Evolutionary conservation across 169 alveolate species (phyloP).

Genomic region (Plasmodium inui): DNA sequence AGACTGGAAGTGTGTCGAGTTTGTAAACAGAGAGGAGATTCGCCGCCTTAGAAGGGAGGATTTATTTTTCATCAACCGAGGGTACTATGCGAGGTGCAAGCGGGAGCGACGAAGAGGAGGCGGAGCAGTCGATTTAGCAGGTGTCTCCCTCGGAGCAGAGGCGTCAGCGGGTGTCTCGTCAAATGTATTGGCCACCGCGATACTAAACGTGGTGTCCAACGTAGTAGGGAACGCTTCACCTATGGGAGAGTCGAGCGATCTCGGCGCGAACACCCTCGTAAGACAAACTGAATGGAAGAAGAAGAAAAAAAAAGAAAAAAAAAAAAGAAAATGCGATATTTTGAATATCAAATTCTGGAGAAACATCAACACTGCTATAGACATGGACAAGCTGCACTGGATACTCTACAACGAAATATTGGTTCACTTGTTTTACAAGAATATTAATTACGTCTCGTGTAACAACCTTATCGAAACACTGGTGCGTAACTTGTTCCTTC

Average conservation of each 20-base stretch:
- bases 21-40: slow-evolving; percentile 33
- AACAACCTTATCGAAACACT: slow-evolving; percentile 39
- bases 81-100: slow-evolving; percentile 7
- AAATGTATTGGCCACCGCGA: background rate
- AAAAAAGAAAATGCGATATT: slow-evolving; percentile 23
- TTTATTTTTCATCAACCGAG: slow-evolving; percentile 18
- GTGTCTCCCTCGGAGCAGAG: background rate
- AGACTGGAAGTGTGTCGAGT: slow-evolving; percentile 18
- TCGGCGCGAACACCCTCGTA: background rate
- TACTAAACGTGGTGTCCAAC: background rate
- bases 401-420: slow-evolving; percentile 59
- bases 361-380: slow-evolving; percentile 56
- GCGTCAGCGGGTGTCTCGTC: background rate
- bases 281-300: background rate
- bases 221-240: background rate
- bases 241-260: background rate
- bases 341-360: slow-evolving; percentile 68
- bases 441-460: slow-evolving; percentile 56
- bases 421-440: slow-evolving; percentile 36
- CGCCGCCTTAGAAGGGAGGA: slow-evolving; percentile 8
- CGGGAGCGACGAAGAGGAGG: background rate
- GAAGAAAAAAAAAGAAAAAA: background rate
- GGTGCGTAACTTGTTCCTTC: slow-evolving; percentile 37
- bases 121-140: background rate
- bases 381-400: slow-evolving; percentile 53